phyloP scores from a whole-genome alignment of 2,329 filamentous ascomycete genomes.

The Aspergillus nomiae region DNA sequence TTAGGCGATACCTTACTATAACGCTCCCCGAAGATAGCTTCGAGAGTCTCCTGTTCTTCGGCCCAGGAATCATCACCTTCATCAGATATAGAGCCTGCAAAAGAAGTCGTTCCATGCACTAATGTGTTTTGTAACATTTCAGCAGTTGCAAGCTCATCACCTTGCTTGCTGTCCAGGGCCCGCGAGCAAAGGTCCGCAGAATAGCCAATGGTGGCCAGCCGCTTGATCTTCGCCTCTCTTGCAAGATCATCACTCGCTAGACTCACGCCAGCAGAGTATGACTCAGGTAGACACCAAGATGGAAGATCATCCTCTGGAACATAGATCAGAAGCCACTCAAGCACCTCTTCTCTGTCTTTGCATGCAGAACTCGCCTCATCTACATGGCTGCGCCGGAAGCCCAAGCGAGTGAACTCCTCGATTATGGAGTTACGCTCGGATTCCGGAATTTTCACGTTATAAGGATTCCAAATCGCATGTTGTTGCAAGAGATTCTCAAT shows the following conservation, averaged over 20 bases:
- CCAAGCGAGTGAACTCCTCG: conserved; percentile 74
- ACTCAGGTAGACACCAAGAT: conserved; percentile 85
- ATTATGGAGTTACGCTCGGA: conserved; percentile 62
- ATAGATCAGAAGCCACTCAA: conserved; percentile 96
- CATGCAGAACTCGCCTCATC: conserved; percentile 85
- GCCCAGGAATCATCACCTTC: conserved; percentile 67
- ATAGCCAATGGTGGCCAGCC: conserved; percentile 81
- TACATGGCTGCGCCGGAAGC: conserved; percentile 85
- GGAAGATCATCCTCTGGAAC: conserved; percentile 97
- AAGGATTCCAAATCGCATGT: conserved; percentile 84
- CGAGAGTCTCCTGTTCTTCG: conserved; percentile 80
- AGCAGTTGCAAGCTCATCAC: conserved; percentile 76
- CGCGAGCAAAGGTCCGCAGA: conserved; percentile 80
- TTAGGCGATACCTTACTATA: conserved; percentile 63
- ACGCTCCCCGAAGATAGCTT: conserved; percentile 80
- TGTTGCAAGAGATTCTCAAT: conserved; percentile 78
- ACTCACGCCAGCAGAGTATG: conserved; percentile 85
- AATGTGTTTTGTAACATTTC: conserved; percentile 76
- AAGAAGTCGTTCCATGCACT: conserved; percentile 47
- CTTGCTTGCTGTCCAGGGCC: conserved; percentile 68
- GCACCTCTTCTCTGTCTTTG: conserved; percentile 86
- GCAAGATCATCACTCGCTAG: conserved; percentile 81
- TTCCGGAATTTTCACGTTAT: conserved; percentile 66
- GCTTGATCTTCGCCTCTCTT: conserved; percentile 78
- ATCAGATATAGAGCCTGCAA: conserved; percentile 17